A percentile compares a stretch with the other conserved stretches of the same genome.
Evolutionary conservation across 768 basidiomycete genomes (phyloP).

Genomic region (Leccinum uliginosum): DNA sequence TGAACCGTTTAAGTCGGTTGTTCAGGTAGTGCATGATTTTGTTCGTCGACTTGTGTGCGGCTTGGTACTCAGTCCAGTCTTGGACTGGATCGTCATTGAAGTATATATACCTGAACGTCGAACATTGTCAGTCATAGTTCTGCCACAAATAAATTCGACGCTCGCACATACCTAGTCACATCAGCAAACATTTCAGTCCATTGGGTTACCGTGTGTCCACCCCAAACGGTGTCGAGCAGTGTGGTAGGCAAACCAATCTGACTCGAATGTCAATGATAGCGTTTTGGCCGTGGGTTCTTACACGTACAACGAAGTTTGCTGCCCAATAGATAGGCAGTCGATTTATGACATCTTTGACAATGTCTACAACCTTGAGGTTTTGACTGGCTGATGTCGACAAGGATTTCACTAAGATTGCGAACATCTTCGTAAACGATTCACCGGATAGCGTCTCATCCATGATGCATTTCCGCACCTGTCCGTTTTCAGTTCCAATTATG

Average conservation of each 20-base stretch:
- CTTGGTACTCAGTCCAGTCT: conserved; percentile 32
- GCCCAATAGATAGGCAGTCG: conserved; percentile 59
- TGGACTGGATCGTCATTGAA: conserved; percentile 26
- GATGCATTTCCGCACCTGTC: conserved; percentile 12
- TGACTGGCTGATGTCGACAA: conserved; percentile 6
- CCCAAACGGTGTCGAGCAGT: conserved; percentile 33
- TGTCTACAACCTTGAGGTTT: conserved; percentile 42
- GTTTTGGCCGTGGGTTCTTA: neutral
- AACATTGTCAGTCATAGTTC: neutral
- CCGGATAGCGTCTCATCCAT: conserved; percentile 9
- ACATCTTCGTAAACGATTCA: conserved; percentile 10
- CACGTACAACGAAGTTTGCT: conserved; percentile 49
- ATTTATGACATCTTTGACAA: conserved; percentile 67
- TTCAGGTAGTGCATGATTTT: conserved; percentile 24
- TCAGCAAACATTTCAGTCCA: conserved; percentile 50
- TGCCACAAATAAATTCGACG: too few relatives aligned
- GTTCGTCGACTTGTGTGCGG: conserved; percentile 24
- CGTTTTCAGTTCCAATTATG: neutral
- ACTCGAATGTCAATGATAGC: neutral
- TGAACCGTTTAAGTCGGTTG: conserved; percentile 18
- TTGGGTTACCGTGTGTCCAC: conserved; percentile 36
- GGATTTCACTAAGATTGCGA: conserved; percentile 6
- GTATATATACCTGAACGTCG: conserved; percentile 35
- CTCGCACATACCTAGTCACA: conserved; percentile 31
- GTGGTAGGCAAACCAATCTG: conserved; percentile 31